These are phyloP conservation scores for Globisporangium alternatum DNA, from an alignment of 352 stramenopile species.

Conservation along the genomic window DNA sequence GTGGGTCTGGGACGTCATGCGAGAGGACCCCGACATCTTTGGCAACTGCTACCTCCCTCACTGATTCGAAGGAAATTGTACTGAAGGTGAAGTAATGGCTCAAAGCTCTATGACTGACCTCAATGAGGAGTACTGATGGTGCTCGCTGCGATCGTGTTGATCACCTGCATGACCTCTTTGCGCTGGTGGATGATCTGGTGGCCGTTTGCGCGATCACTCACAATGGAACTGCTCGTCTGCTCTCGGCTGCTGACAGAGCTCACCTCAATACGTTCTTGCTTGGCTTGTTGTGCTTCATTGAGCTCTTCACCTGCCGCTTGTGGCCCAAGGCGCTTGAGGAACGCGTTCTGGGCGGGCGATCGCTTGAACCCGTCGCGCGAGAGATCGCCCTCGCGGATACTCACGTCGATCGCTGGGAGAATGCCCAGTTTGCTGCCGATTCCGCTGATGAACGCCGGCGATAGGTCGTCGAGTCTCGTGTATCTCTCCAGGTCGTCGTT, in stretches of 20 bases:
- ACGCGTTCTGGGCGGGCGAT: constrained; percentile 67
- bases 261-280: not conserved
- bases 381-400: not conserved
- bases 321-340: constrained; percentile 37
- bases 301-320: not conserved
- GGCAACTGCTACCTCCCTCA: constrained; percentile 66
- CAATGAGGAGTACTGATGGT: not conserved
- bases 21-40: constrained; percentile 65
- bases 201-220: constrained; percentile 5
- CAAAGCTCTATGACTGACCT: not conserved
- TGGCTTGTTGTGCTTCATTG: not conserved
- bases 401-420: constrained; percentile 17
- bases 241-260: not conserved
- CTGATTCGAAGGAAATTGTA: not conserved
- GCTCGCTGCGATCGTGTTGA: constrained; percentile 13
- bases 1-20: constrained; percentile 78
- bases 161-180: constrained; percentile 29
- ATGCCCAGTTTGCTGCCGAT: constrained; percentile 5
- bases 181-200: constrained; percentile 34
- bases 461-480: not conserved
- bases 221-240: not conserved
- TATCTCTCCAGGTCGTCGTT: constrained; percentile 1
- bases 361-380: constrained; percentile 17
- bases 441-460: not conserved
- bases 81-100: not conserved